Base-by-base conservation (phyloP, 2,329 filamentous ascomycete genomes). In the Colletotrichum tamarilloi region DNA sequence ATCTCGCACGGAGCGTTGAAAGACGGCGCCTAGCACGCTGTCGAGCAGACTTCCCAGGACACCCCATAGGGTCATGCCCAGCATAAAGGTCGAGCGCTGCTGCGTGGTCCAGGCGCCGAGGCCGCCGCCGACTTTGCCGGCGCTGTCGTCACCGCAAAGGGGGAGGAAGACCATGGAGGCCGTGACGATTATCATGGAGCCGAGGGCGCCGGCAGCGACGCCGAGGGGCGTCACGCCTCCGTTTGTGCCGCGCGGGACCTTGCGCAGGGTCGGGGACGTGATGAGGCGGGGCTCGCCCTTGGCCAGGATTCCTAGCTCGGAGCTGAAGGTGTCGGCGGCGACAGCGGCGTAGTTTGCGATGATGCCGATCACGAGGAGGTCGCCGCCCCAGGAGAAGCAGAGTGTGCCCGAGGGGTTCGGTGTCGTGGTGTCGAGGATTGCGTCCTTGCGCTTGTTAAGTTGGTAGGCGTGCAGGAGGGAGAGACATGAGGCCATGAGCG, bases 281-380 rank as follows among this genome's bases (percentile, higher is more conserved):
- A 99, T 96, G 49, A 99, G 90, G 46, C 95, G 91, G 9, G 97
- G 97, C 57, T 90, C 85, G 28, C 88, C 88, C 72, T 88, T 90
- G 7, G 95, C 93, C 14, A 99, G 87, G 69, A 99, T 99, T 16
- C 97, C 97, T 24, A 99, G 91, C 85, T 99, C 97, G 12, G 95
- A 98, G 70, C 94, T 95, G 81, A 98, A 97, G 0, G 97, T 99
- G 82, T 99, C 97, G 62, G 96, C 94, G 24, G 95, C 92, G 11
- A 97, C 95, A 62, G 94, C 94, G 30, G 95, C 96, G 79, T 99
- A 99, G 84, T 98, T 96, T 55, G 91, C 90, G 76, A 93, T 89
- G 76, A 93, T 92, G 14, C 92, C 92, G 24, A 93, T 79, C 12
- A 92, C 84, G 4, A 92, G 84, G 5, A 93, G 81, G 77, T 92